These are phyloP conservation scores for Phytophthora tentaculata DNA, from an alignment of 352 stramenopile species.

Conservation along the genomic window DNA sequence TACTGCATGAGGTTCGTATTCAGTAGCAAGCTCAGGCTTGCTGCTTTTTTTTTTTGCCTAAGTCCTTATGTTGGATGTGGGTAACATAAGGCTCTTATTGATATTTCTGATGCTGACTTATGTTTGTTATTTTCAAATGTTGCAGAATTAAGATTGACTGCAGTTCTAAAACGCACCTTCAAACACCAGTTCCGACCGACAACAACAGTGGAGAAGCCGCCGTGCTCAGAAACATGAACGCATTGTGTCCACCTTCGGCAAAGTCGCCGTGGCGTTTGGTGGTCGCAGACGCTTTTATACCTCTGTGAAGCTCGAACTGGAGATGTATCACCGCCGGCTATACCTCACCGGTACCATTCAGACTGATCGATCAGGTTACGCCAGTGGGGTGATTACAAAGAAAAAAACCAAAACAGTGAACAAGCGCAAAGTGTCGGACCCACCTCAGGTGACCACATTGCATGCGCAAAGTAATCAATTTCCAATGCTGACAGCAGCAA, in stretches of 20 bases:
- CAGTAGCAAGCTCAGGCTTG: not conserved
- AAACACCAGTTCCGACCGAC: not conserved
- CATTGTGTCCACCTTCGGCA: not conserved
- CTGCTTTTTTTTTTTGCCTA: not conserved
- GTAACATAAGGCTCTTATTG: too few species aligned
- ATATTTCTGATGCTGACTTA: too few species aligned
- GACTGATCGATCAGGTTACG: too few species aligned
- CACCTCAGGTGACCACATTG: too few species aligned
- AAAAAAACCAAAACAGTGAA: too few species aligned
- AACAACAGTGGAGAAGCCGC: not conserved
- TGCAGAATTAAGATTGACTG: not conserved
- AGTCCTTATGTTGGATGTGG: too few species aligned
- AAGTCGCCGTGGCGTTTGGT: not conserved
- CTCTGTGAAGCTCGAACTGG: not conserved
- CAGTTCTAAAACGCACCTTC: not conserved
- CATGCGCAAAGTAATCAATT: too few species aligned
- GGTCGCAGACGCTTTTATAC: not conserved
- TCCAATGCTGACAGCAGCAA: too few species aligned
- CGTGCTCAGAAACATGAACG: not conserved
- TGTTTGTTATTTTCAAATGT: not conserved
- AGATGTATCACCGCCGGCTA: too few species aligned
- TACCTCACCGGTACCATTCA: too few species aligned
- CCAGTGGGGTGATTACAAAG: too few species aligned
- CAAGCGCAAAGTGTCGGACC: too few species aligned
- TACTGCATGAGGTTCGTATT: not conserved